Base-by-base conservation (phyloP, 441 rosid genomes). In the Isatis lusitanica region DNA sequence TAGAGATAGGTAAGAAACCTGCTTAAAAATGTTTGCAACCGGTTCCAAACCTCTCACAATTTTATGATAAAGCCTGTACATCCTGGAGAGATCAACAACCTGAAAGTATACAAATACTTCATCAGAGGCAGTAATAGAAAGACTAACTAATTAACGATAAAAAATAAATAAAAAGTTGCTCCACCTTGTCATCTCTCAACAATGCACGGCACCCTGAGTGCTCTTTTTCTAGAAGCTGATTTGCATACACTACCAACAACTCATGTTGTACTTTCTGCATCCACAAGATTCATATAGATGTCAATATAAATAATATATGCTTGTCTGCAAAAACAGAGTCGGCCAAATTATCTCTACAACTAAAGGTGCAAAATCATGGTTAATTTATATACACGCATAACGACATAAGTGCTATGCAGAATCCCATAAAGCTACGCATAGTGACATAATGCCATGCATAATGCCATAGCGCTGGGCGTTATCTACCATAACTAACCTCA, bases 71-170 rank as follows among this genome's bases (percentile, higher is more conserved):
- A 93, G 99, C 85, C 96, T 85, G 81, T 87, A 91, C 95, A 93
- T 91, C 84, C 98, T 86, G 63, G 98, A 93, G 66, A 93, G 96
- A 78, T 96, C 97, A 39, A 90, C 98, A 68, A 88, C 90, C 99
- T 94, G 71, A 73, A 11, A 43, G 50, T 5, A 73, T 10, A 66
- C 60, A 66, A 17, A 48, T 30, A 46, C 63, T 71, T 71, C 60
- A 59, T 68, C 26, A 58, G 26, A 65, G 6, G 35, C n/a, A 17
- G 33, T 42, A 28, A 28, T 60, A n/a, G 10, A 50, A 26, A 52
- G 50, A 11, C 40, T 42, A 24, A 59, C 15, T 18, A 21, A 21
- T 47, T 11, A 62, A 21, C 24, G 69, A 53, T 55, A 55, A 9
- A 38, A 68, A 15, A 13, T 68, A 70, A 64, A 21, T 17, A 17